These are phyloP conservation scores for Hericium coralloides DNA, from an alignment of 768 basidiomycete genomes.

Conservation along the genomic window DNA sequence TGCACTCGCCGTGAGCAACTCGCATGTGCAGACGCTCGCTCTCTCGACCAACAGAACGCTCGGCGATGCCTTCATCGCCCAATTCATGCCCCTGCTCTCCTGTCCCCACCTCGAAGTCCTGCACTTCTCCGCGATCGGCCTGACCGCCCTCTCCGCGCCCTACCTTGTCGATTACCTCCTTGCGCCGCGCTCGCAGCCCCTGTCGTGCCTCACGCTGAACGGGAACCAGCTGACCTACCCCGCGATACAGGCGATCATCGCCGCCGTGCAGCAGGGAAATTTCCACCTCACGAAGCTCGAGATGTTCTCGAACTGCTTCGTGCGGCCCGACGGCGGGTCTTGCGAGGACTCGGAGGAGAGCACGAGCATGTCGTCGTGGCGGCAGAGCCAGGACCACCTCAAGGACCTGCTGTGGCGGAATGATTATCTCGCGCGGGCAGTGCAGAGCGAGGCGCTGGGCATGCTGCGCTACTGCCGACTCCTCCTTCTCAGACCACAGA, in stretches of 20 bases:
- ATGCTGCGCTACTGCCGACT: conserved; percentile 43
- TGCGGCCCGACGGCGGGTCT: conserved; percentile 2
- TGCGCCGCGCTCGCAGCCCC: conserved; percentile 37
- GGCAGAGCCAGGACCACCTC: conserved; percentile 26
- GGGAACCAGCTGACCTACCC: conserved; percentile 43
- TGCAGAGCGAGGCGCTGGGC: conserved; percentile 37
- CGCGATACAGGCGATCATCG: conserved; percentile 36
- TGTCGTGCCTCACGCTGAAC: conserved; percentile 43
- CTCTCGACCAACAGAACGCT: conserved; percentile 41
- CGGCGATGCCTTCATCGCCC: conserved; percentile 39
- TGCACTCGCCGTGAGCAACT: conserved; percentile 43
- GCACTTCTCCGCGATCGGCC: conserved; percentile 37
- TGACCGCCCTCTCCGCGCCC: conserved; percentile 23
- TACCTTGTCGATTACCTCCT: conserved; percentile 39
- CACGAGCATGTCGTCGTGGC: conserved; percentile 25
- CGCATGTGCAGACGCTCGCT: conserved; percentile 40
- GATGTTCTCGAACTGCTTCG: conserved; percentile 35
- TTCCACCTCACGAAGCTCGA: conserved; percentile 40
- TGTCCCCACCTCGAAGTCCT: conserved; percentile 42
- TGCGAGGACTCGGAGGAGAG: conserved; percentile 12
- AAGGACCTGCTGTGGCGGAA: conserved; percentile 35
- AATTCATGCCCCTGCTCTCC: conserved; percentile 43
- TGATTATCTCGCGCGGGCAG: conserved; percentile 25
- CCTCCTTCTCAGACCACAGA: conserved; percentile 29
- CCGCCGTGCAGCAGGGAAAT: conserved; percentile 37